Conservation (phyloP, 228 moss, liverwort and hornwort genomes). For the Sphagnum fallax region DNA sequence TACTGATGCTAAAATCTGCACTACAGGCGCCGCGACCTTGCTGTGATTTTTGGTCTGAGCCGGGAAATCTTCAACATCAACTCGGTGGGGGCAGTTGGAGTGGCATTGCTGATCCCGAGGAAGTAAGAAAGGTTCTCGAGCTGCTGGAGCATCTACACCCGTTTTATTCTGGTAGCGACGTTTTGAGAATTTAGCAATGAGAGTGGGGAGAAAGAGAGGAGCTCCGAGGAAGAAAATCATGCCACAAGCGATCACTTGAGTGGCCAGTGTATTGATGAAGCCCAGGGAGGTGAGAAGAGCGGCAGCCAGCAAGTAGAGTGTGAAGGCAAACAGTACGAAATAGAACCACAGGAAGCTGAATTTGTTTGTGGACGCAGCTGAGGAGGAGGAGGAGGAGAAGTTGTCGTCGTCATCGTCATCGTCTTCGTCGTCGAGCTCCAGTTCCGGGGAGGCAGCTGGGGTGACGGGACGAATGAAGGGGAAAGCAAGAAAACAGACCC, state of each 20-base stretch:
- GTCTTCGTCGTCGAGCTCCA: slow-evolving; percentile 9
- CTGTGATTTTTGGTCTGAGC: no score
- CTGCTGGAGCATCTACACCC: no score
- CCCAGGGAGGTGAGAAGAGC: slow-evolving; percentile 3
- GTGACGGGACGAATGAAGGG: slow-evolving; percentile 31
- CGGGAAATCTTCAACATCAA: no score
- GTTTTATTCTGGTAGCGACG: no score
- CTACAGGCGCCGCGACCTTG: no score
- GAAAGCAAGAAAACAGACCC: slow-evolving; percentile 14
- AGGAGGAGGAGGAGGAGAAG: no score
- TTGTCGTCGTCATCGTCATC: no score
- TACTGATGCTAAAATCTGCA: no score
- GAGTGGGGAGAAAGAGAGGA: slow-evolving; percentile 23
- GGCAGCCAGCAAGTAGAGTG: slow-evolving; percentile 27
- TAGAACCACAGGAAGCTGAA: slow-evolving; percentile 28
- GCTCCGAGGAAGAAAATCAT: slow-evolving; percentile 25
- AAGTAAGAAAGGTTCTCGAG: no score
- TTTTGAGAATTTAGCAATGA: no score
- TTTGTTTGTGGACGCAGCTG: neutral
- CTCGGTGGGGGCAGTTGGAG: no score
- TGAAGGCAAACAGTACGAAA: slow-evolving; percentile 25
- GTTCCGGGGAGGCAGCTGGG: slow-evolving; percentile 6
- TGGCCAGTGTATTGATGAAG: slow-evolving; percentile 9
- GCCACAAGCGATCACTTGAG: slow-evolving; percentile 10
- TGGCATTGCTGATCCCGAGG: no score